Evolutionary conservation across 2,329 filamentous ascomycete species (phyloP), one percentile per base, ranked within the genome.

Genomic region (Colletotrichum siamense): DNA sequence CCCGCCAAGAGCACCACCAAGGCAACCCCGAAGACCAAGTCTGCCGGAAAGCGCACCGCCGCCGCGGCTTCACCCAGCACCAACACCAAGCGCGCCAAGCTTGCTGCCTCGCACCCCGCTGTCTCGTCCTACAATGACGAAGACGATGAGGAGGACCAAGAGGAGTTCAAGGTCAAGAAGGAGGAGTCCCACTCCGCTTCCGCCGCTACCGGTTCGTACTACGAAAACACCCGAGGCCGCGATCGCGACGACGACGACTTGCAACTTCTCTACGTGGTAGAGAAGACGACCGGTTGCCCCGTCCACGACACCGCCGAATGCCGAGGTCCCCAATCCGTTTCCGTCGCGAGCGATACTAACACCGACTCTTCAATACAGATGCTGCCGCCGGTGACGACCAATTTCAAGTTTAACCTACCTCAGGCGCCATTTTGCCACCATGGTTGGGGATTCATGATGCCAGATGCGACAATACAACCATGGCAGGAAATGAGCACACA

Each of bases 21-120:
- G 68, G 49, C 36, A 13, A 62, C 78, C 15, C 65, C 73, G 8
- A 84, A 84, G 78, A 81, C 59, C 16, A 75, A 73, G 70, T 69
- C 67, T 28, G 16, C 57, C 6, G 71, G 74, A 22, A 76, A 76
- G 70, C 74, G 74, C 63, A 18, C 52, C 28, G 70, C 66, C 7
- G 44, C 57, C 10, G 3, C 67, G n/a, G 34, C 18, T 13, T 64
- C 75, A 6, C 67, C 71, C n/a, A 67, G 65, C 32, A 75, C 32
- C 61, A 69, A 71, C 39, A 75, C 63, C 72, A 75, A 77, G 71
- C 71, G 67, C 9, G 24, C 66, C 44, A 75, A 75, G 57, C 73
- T 73, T 34, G 64, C 64, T n/a, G 61, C 72, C 44, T 70, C 68
- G 15, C 74, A 76, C 32, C 70, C 74, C 9, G 74, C 70, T 30